Base-by-base conservation (phyloP, 352 stramenopile genomes). In the Pythium rhizo-oryzae region DNA sequence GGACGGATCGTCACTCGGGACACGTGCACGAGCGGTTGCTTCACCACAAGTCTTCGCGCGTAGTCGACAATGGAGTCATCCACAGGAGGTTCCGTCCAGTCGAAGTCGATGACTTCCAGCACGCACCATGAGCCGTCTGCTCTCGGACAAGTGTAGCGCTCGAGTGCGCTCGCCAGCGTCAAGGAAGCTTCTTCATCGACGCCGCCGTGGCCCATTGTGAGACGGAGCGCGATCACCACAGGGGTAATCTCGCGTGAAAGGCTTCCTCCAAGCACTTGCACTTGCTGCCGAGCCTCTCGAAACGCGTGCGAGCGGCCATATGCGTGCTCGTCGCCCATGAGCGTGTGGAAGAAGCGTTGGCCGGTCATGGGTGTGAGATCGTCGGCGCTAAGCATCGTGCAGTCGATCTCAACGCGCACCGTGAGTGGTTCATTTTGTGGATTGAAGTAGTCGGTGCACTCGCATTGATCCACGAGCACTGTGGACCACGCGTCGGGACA, bases 321-420 rank as follows among this genome's bases (percentile, higher is more conserved):
- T n/a, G 19, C 16, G 4, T 2, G 16, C 6, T 30, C 41, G 18
- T 16, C 33, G 23, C 15, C 46, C 18, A 59, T 21, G 2, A 70
- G 46, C 23, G 28, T 23, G 15, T 55, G 19, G 49, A 70, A 70
- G 23, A 69, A 65, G 1, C 25, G 35, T 18, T 47, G n/a, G 28
- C 33, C 35, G 0, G 37, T 24, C 9, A 24, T 23, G 13, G 33
- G 47, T 9, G n/a, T n/a, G n/a, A n/a, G n/a, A n/a, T 52, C 16
- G 2, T 49, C 53, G 39, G 39, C 44, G 9, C 37, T 13, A 13
- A 52, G 60, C 11, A 56, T 53, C 30, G 49, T 18, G n/a, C 55
- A 61, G 50, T 62, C 25, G 28, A 71, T 25, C 15, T 65, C 56
- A 7, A 71, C 49, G 4, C 65, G 56, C 16, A 41, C 56, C 19